phyloP scores from a whole-genome alignment of 2,329 filamentous ascomycete genomes.

The Talaromyces islandicus region DNA sequence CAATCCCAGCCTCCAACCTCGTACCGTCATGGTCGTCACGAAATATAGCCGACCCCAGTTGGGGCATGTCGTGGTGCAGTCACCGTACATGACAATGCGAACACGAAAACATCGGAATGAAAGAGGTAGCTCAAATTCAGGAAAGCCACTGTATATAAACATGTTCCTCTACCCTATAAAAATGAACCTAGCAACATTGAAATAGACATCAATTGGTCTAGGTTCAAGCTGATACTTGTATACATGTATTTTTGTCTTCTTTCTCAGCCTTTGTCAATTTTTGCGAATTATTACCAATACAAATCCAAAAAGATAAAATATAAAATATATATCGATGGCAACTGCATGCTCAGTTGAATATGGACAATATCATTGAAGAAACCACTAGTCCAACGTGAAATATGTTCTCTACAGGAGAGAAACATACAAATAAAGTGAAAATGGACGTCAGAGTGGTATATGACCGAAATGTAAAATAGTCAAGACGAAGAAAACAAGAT shows the following conservation, averaged over 20 bases:
- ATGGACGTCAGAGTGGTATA: slow-evolving; percentile 3
- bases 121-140: neutral
- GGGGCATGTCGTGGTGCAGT: no score
- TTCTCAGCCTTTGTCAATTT: no score
- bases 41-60: neutral
- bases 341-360: neutral
- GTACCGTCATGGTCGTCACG: neutral
- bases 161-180: neutral
- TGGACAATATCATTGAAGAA: neutral
- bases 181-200: no score
- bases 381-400: neutral
- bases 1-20: neutral
- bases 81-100: neutral
- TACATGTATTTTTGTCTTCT: no score
- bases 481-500: neutral
- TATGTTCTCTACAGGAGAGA: neutral
- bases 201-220: no score
- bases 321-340: neutral
- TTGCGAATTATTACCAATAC: no score
- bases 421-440: neutral
- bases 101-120: neutral
- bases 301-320: no score
- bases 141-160: neutral
- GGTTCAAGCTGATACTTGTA: no score
- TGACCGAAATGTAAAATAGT: slow-evolving; percentile 3